Evolutionary conservation across 2,329 filamentous ascomycete genomes (phyloP), one percentile per base, ranked within the genome.

Genomic region (Curvularia hawaiiensis): DNA sequence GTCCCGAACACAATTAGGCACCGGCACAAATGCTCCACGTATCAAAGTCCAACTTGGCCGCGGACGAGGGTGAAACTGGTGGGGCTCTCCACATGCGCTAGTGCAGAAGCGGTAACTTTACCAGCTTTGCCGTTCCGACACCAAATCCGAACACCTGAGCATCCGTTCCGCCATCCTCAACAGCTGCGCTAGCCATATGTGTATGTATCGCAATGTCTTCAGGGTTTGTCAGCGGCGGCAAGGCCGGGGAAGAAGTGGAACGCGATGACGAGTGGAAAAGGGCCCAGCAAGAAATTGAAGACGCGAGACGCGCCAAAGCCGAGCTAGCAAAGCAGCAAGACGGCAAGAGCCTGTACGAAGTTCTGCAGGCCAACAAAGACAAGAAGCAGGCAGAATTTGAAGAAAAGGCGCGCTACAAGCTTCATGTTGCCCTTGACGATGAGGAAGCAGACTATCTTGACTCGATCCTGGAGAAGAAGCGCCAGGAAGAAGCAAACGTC

Each of bases 301-400:
- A 82, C 11, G 84, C 87, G 61, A 81, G 86, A 39, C 78, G 77
- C 61, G 78, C 79, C 56, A 83, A 85, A 58, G 82, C 84, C 30
- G 83, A 85, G 54, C 77, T 82, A 58, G 78, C 80, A 56, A 75
- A 78, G 54, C 73, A 79, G 53, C 76, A 80, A 18, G 80, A 78
- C 33, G 84, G 88, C 65, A 87, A 84, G 76, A 88, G 83, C 50
- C 80, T 95, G 28, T 95, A 84, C 72, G 91, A 93, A 43, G 83
- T 90, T 2, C 76, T 95, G 50, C 88, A 94, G 77, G 90, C 88
- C 43, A 95, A 95, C 76, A 94, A 93, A 85, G 88, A 76, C 88
- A 94, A 78, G 90, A 94, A 93, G 75, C 89, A 94, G 76, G 90
- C 90, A 20, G 90, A 88, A 9, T 92, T 92, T 74, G 90, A 92